Percentiles rank a stretch among this genome's conserved stretches.
These are phyloP conservation scores for Ogataea saltuana DNA, from an alignment of 805 yeast genomes.

Conservation along the genomic window DNA sequence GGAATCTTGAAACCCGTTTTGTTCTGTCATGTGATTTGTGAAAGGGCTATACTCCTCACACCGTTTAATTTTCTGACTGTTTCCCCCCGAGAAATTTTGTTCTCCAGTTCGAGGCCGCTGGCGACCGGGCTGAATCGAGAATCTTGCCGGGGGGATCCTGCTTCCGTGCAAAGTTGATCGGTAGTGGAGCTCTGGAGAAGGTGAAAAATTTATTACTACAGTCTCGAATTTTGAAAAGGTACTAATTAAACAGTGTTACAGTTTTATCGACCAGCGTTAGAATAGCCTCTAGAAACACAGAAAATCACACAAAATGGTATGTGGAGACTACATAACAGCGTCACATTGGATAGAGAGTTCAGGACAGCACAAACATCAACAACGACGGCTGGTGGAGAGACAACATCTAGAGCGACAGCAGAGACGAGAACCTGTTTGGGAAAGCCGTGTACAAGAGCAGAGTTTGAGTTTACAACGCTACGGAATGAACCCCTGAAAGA, in stretches of 20 bases:
- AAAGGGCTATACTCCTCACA: conserved; percentile 2
- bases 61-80: not conserved
- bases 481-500: no score
- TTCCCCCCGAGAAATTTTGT: not conserved
- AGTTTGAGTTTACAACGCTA: no score
- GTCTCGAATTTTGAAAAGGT: conserved; percentile 4
- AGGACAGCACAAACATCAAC: not conserved
- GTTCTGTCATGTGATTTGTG: not conserved
- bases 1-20: not conserved
- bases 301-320: conserved; percentile 32
- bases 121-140: no score
- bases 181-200: conserved; percentile 3
- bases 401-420: no score
- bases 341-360: conserved; percentile 5
- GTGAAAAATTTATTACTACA: conserved; percentile 9
- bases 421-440: no score
- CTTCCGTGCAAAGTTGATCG: no score
- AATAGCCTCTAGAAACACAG: conserved; percentile 8
- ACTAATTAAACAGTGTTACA: conserved; percentile 2
- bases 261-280: conserved; percentile 7
- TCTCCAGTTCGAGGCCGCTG: not conserved
- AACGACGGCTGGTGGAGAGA: conserved; percentile 5
- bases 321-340: conserved; percentile 13
- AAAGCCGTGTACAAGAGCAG: no score
- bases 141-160: no score